These are phyloP conservation scores for Pholiota adiposa DNA, from an alignment of 1,284 basidiomycete species.

Conservation along the genomic window DNA sequence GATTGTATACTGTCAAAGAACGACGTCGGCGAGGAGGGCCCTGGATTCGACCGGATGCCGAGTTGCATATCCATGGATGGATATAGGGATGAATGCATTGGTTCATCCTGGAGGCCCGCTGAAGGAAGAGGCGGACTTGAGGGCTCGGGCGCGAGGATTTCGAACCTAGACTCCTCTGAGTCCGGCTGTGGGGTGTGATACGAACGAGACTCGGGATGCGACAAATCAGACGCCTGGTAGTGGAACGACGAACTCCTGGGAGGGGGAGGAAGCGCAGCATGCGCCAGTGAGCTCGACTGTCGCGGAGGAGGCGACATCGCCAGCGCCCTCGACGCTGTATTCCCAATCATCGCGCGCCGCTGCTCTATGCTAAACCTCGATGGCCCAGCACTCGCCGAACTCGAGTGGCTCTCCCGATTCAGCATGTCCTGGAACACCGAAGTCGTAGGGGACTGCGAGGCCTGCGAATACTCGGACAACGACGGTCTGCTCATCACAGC, in stretches of 20 bases:
- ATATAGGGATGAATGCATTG: neutral
- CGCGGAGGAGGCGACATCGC: slow-evolving; percentile 65
- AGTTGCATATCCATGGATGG: neutral
- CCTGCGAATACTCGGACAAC: slow-evolving; percentile 57
- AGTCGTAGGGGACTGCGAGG: slow-evolving; percentile 61
- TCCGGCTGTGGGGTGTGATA: slow-evolving; percentile 12
- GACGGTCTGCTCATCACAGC: slow-evolving; percentile 45
- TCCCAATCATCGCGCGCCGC: slow-evolving; percentile 22
- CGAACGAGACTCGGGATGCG: slow-evolving; percentile 2
- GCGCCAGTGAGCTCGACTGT: slow-evolving; percentile 45
- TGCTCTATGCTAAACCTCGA: slow-evolving; percentile 38
- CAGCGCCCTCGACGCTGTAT: slow-evolving; percentile 42
- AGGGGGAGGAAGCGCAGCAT: slow-evolving; percentile 39
- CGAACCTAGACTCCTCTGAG: slow-evolving; percentile 32
- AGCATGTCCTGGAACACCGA: slow-evolving; percentile 72
- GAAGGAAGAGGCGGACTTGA: slow-evolving; percentile 44
- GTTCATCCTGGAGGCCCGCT: slow-evolving; percentile 25
- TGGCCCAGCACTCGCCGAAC: slow-evolving; percentile 29
- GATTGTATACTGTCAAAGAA: slow-evolving; percentile 77
- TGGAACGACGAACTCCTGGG: slow-evolving; percentile 39
- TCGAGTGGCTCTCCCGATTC: slow-evolving; percentile 24
- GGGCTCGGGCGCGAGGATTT: slow-evolving; percentile 44
- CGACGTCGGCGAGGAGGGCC: slow-evolving; percentile 63
- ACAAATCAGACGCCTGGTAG: slow-evolving; percentile 13
- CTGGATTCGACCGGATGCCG: slow-evolving; percentile 43